Evolutionary conservation across 331 rosid genomes (phyloP), one percentile per base, ranked within the genome.

Genomic region (Acacia pycnantha): DNA sequence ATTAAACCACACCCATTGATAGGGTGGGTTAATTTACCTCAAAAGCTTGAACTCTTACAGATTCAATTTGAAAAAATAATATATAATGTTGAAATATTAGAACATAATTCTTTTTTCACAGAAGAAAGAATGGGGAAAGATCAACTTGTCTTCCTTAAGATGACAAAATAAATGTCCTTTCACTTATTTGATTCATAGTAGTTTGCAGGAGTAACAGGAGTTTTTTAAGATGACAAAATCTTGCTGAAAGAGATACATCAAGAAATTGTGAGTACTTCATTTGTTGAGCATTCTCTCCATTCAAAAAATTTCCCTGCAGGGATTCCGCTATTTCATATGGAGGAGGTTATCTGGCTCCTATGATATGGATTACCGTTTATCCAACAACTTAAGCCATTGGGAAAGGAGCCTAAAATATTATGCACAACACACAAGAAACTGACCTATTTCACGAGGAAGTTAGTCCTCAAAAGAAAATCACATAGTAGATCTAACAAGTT

Each of bases 141-240:
- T 73, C 24, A 33, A 58, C 29, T 59, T 84, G 29, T 73, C 78
- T 26, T 24, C 47, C 47, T 56, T 46, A 43, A 84, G 68, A 79
- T 58, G 24, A 26, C 24, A 44, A 46, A 5, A 29, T 46, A 44
- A 7, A 14, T 54, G 35, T 79, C 64, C 77, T 70, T 26, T 47
- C 50, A 43, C 16, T n/a, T 71, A 61, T 71, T 26, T n/a, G n/a
- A n/a, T n/a, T n/a, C 11, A 35, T 8, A 33, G 72, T 64, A 72
- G n/a, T 44, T 72, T 62, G 78, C 40, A 29, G 10, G 48, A 22
- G 61, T 16, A 79, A 66, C 71, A 70, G 22, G 8, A 40, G 77
- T 27, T 41, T 79, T 53, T 53, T 44, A 70, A 54, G 59, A 26
- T 10, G 37, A 79, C 16, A 19, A 19, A 40, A 80, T 47, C 73